phyloP scores from a whole-genome alignment of 257 asterid genomes.

The Striga asiatica region DNA sequence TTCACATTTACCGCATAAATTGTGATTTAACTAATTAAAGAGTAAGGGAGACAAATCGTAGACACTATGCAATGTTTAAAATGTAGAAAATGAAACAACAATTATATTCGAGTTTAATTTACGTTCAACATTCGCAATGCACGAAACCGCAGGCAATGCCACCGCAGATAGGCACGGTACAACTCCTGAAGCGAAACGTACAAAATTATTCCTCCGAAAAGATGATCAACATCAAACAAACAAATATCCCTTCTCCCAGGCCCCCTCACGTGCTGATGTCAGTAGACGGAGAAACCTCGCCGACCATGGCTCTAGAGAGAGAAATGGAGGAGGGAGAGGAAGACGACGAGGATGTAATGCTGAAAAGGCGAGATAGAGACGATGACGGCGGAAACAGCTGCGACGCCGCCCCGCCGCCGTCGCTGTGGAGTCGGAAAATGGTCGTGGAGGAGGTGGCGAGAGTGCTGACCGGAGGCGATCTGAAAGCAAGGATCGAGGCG shows the following conservation, averaged over 20 bases:
- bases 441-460: slow-evolving; percentile 55
- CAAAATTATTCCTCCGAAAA: slow-evolving; percentile 6
- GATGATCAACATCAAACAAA: no score
- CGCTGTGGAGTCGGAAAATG: slow-evolving; percentile 24
- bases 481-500: slow-evolving; percentile 56
- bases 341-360: slow-evolving; percentile 35
- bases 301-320: slow-evolving; percentile 25
- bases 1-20: no score
- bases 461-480: slow-evolving; percentile 46
- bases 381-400: slow-evolving; percentile 6
- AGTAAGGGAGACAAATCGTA: no score
- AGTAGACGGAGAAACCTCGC: slow-evolving; percentile 12
- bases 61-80: no score
- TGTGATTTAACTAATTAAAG: no score
- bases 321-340: slow-evolving; percentile 32
- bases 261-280: slow-evolving; percentile 1
- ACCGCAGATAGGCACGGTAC: slow-evolving; percentile 22
- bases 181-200: slow-evolving; percentile 19
- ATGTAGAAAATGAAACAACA: no score
- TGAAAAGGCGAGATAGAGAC: slow-evolving; percentile 18
- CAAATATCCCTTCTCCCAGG: slow-evolving; percentile 6
- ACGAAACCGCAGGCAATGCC: background rate
- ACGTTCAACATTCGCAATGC: no score
- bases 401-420: slow-evolving; percentile 15
- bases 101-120: no score